A percentile compares a stretch with the other conserved stretches of the same genome.
phyloP scores from a whole-genome alignment of 2,329 filamentous ascomycete genomes.

The Penicillium corylophilum region DNA sequence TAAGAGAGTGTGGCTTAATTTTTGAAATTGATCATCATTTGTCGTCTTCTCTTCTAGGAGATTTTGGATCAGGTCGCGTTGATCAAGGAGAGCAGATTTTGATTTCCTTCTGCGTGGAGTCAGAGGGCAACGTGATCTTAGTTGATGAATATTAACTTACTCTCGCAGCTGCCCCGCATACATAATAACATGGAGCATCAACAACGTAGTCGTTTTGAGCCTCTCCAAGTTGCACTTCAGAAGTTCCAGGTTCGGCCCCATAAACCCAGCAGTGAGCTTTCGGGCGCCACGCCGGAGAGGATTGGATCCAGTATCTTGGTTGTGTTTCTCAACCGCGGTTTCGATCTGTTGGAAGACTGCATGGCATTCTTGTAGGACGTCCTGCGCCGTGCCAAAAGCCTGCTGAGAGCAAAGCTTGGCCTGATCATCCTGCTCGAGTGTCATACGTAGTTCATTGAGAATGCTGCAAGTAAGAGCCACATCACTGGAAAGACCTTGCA shows the following conservation, averaged over 20 bases:
- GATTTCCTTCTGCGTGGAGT: background rate
- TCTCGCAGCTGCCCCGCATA: constrained; percentile 28
- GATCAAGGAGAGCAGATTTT: background rate
- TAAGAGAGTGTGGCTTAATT: too few relatives aligned
- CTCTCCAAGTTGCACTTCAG: constrained; percentile 31
- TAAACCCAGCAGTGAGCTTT: constrained; percentile 20
- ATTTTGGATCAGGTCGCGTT: background rate
- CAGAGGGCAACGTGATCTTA: background rate
- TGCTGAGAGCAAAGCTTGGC: constrained; percentile 18
- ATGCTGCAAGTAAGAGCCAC: constrained; percentile 31
- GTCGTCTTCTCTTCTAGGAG: background rate
- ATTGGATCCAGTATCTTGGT: background rate
- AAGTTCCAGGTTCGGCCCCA: constrained; percentile 25
- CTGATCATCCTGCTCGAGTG: constrained; percentile 25
- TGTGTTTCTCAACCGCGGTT: background rate
- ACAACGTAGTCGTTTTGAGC: constrained; percentile 26
- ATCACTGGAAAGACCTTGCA: constrained; percentile 29
- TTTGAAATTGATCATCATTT: background rate
- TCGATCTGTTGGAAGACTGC: constrained; percentile 22
- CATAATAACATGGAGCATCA: constrained; percentile 27
- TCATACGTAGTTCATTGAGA: constrained; percentile 26
- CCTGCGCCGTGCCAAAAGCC: constrained; percentile 12
- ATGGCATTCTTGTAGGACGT: constrained; percentile 23
- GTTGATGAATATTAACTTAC: background rate
- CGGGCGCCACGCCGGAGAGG: background rate